phyloP scores from a whole-genome alignment of 768 basidiomycete species.

The Boletellus ananiceps region DNA sequence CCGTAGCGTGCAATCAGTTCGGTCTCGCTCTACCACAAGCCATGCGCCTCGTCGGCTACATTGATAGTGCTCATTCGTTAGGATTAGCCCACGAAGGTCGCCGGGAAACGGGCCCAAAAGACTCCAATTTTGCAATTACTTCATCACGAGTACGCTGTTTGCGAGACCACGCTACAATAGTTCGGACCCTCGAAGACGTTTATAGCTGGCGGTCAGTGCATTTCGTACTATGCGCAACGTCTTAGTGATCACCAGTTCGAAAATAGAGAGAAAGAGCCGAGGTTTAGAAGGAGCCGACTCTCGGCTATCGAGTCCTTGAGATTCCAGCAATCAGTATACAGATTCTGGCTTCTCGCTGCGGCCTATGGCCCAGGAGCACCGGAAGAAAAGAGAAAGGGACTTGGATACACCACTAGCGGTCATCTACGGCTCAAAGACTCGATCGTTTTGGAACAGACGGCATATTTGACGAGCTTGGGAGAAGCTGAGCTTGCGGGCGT shows the following conservation, averaged over 20 bases:
- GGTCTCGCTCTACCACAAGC: slow-evolving; percentile 32
- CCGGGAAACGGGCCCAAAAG: slow-evolving; percentile 4
- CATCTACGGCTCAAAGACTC: slow-evolving; percentile 3
- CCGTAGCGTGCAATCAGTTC: slow-evolving; percentile 27
- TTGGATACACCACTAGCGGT: not conserved
- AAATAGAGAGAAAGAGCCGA: slow-evolving; percentile 37
- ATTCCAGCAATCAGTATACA: slow-evolving; percentile 30
- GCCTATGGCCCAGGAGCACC: slow-evolving; percentile 4
- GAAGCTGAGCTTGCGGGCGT: slow-evolving; percentile 20
- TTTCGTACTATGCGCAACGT: not conserved
- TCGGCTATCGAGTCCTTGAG: slow-evolving; percentile 28
- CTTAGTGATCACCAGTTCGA: not conserved
- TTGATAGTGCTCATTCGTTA: not conserved
- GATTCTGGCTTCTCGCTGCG: slow-evolving; percentile 23
- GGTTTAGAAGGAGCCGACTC: slow-evolving; percentile 28
- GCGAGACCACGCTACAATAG: slow-evolving; percentile 20
- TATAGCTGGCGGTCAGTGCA: slow-evolving; percentile 37
- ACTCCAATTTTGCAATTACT: slow-evolving; percentile 6
- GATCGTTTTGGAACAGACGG: slow-evolving; percentile 2
- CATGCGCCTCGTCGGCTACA: slow-evolving; percentile 22
- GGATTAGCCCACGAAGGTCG: slow-evolving; percentile 6
- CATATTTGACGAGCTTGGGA: slow-evolving; percentile 8
- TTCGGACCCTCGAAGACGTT: slow-evolving; percentile 32
- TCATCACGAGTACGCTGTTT: slow-evolving; percentile 21
- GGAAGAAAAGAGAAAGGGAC: not conserved